These are phyloP conservation scores for Yamadazyma scolyti DNA, from an alignment of 805 yeast species.

Conservation along the genomic window DNA sequence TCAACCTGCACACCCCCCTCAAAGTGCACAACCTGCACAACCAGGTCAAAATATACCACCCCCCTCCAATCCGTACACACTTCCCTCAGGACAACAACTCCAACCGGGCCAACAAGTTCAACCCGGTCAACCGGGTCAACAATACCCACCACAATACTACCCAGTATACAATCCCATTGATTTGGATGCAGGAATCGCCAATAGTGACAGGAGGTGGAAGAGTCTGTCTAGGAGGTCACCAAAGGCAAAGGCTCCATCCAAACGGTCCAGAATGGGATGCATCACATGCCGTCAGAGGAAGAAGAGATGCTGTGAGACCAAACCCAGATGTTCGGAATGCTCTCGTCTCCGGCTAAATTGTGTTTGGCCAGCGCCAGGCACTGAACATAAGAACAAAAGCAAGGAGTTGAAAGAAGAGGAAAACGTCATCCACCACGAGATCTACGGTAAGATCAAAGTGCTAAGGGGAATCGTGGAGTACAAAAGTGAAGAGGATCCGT, in stretches of 20 bases:
- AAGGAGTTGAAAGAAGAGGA: constrained; percentile 48
- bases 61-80: too few relatives aligned
- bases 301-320: constrained; percentile 71
- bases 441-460: constrained; percentile 57
- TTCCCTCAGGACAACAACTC: too few relatives aligned
- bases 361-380: constrained; percentile 72
- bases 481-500: constrained; percentile 17
- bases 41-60: too few relatives aligned
- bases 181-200: too few relatives aligned
- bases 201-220: too few relatives aligned
- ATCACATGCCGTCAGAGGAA: constrained; percentile 74
- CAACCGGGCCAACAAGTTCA: too few relatives aligned
- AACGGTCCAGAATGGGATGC: constrained; percentile 69
- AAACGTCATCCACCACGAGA: constrained; percentile 51
- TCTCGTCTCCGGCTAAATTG: constrained; percentile 60
- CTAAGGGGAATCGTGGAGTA: constrained; percentile 61
- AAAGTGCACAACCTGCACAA: too few relatives aligned
- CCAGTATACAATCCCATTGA: too few relatives aligned
- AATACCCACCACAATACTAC: neutral
- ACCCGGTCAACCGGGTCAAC: neutral
- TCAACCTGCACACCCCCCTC: too few relatives aligned
- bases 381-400: constrained; percentile 55
- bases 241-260: constrained; percentile 19
- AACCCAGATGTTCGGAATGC: constrained; percentile 69
- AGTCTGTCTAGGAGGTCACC: too few relatives aligned